Conservation (phyloP, 164 flowering plant species). For the Vitis amurensis region DNA sequence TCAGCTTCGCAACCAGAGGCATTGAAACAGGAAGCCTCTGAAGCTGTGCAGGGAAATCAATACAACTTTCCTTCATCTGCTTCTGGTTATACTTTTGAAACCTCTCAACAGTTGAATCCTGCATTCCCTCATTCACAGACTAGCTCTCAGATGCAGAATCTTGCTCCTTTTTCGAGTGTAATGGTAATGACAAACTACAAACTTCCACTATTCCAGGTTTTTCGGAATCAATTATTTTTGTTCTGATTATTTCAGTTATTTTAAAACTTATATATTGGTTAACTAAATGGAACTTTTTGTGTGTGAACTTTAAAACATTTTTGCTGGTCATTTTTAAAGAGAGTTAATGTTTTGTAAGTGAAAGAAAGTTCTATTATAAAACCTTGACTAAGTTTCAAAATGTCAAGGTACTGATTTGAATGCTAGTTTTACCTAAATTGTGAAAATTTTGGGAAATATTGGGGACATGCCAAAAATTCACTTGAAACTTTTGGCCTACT, state of each 20-base stretch:
- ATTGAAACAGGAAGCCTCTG: slow-evolving; percentile 56
- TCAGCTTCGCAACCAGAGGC: slow-evolving; percentile 66
- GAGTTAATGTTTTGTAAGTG: too few species aligned
- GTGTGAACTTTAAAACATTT: too few species aligned
- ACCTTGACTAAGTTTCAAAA: too few species aligned
- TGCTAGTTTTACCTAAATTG: too few species aligned
- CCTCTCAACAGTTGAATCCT: slow-evolving; percentile 48
- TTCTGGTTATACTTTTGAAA: slow-evolving; percentile 67
- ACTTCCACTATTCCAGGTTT: neutral
- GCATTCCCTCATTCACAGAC: slow-evolving; percentile 52
- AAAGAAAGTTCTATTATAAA: too few species aligned
- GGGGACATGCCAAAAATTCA: too few species aligned
- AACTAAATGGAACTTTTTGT: neutral
- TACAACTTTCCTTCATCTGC: slow-evolving; percentile 64
- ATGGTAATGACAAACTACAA: slow-evolving; percentile 48
- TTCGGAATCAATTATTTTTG: neutral
- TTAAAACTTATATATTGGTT: neutral
- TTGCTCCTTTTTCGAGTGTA: slow-evolving; percentile 58
- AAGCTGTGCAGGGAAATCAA: slow-evolving; percentile 51
- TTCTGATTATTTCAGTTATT: too few species aligned
- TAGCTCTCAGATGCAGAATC: slow-evolving; percentile 72
- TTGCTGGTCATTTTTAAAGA: too few species aligned
- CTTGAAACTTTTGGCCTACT: too few species aligned
- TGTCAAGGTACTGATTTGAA: too few species aligned
- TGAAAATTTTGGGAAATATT: too few species aligned